phyloP scores from a whole-genome alignment of 371 early-diverging fungal genomes.

The Sporodiniella umbellata region DNA sequence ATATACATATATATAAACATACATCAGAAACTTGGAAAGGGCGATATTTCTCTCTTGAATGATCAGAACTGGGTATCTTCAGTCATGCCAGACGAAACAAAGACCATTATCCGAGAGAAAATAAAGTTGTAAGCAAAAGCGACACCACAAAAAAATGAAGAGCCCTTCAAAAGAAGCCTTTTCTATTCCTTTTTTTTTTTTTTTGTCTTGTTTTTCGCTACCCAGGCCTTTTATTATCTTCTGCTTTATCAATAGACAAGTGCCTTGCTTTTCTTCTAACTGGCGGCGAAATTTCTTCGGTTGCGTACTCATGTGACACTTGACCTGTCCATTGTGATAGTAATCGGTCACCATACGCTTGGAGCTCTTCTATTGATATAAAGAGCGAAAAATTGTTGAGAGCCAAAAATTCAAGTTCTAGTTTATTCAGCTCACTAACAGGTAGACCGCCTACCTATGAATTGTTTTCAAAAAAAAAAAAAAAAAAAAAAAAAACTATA shows the following conservation, averaged over 20 bases:
- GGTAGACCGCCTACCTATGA: conserved; percentile 89
- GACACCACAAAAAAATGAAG: no score
- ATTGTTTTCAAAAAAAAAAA: no score
- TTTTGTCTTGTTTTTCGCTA: no score
- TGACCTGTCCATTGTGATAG: conserved; percentile 53
- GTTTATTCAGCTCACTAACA: conserved; percentile 80
- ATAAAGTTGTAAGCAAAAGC: conserved; percentile 2
- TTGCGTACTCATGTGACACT: background rate
- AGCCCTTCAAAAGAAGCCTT: no score
- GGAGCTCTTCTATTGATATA: conserved; percentile 71
- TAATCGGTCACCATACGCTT: conserved; percentile 74
- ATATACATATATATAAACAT: no score
- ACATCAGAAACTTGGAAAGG: conserved; percentile 47
- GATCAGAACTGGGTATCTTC: conserved; percentile 74
- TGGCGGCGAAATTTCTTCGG: conserved; percentile 13
- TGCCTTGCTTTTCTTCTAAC: conserved; percentile 20
- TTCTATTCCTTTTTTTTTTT: no score
- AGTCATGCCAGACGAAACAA: conserved; percentile 36
- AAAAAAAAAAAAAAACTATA: background rate
- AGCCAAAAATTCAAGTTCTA: conserved; percentile 82
- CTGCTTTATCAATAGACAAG: conserved; percentile 21
- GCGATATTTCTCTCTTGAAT: conserved; percentile 67
- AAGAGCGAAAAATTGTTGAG: conserved; percentile 76
- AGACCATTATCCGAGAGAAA: conserved; percentile 13
- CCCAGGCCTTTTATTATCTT: background rate